Evolutionary conservation across 1,139 yeast species (phyloP).

Genomic region (Pneumocystis canis): DNA sequence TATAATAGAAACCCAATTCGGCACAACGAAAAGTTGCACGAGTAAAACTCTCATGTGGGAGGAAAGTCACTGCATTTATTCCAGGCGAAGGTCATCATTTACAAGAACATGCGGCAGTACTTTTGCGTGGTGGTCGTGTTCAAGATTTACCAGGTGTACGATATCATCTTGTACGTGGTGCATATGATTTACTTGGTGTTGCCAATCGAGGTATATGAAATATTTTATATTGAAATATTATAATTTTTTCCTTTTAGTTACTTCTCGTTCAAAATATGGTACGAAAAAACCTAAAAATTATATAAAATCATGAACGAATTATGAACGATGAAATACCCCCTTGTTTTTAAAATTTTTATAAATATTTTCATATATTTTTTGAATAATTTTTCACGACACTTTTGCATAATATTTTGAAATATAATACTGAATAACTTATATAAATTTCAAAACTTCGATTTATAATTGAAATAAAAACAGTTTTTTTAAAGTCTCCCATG

Average conservation of each 20-base stretch:
- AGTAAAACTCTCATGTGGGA: slow-evolving; percentile 84
- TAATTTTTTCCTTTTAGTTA: not conserved
- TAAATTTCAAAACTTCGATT: too few relatives aligned
- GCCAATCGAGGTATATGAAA: slow-evolving; percentile 83
- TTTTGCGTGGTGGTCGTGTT: slow-evolving; percentile 92
- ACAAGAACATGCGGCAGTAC: slow-evolving; percentile 93
- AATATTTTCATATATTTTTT: not conserved
- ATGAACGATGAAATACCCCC: too few relatives aligned
- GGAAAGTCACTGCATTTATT: slow-evolving; percentile 77
- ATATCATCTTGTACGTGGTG: slow-evolving; percentile 87
- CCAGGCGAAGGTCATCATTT: slow-evolving; percentile 99
- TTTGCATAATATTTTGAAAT: too few relatives aligned
- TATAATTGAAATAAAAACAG: too few relatives aligned
- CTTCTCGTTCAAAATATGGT: not conserved
- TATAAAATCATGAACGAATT: not conserved
- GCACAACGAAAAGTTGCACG: slow-evolving; percentile 95
- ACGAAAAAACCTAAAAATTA: not conserved
- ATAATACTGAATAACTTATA: too few relatives aligned
- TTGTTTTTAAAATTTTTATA: too few relatives aligned
- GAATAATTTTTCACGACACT: too few relatives aligned
- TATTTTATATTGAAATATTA: slow-evolving; percentile 67
- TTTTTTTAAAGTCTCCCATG: too few relatives aligned
- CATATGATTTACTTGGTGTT: slow-evolving; percentile 85
- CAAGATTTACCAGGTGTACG: slow-evolving; percentile 98
- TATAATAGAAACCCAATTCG: slow-evolving; percentile 94